Conservation (phyloP, 1,284 basidiomycete genomes). For the Irpex sp. region DNA sequence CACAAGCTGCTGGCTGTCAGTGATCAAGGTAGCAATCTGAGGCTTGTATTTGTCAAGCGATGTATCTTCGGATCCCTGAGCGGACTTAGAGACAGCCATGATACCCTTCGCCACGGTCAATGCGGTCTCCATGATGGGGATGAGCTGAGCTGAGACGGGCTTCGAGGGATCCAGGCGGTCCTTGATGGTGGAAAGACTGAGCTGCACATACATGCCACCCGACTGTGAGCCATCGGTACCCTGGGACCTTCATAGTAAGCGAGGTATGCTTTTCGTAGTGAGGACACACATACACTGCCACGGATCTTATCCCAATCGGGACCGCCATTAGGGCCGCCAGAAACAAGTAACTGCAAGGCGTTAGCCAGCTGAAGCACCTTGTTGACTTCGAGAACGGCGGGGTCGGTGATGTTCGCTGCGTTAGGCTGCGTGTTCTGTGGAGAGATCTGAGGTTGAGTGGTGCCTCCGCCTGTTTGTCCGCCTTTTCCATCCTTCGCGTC, state of each 20-base stretch:
- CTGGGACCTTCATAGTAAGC: not conserved
- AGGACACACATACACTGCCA: not conserved
- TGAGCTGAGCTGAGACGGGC: not conserved
- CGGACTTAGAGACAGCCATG: not conserved
- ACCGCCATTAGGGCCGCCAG: not conserved
- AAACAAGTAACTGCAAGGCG: not conserved
- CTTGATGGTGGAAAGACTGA: not conserved
- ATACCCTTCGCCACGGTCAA: not conserved
- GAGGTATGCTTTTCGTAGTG: too few species aligned
- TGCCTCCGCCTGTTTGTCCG: not conserved
- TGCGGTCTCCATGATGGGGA: constrained; percentile 1
- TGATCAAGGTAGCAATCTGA: not conserved
- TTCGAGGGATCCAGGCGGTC: not conserved
- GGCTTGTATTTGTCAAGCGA: not conserved
- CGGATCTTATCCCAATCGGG: not conserved
- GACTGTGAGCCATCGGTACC: not conserved
- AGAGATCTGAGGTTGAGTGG: not conserved
- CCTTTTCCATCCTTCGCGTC: not conserved
- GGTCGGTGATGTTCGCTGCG: not conserved
- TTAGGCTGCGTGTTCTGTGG: not conserved
- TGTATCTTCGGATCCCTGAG: not conserved
- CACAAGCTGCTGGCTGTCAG: not conserved
- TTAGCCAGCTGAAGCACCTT: not conserved
- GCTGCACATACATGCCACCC: constrained; percentile 1
- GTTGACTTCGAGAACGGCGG: not conserved